Percentiles rank a stretch among this genome's conserved stretches.
phyloP scores from a whole-genome alignment of 306 rosid species.

The Vigna radiata region DNA sequence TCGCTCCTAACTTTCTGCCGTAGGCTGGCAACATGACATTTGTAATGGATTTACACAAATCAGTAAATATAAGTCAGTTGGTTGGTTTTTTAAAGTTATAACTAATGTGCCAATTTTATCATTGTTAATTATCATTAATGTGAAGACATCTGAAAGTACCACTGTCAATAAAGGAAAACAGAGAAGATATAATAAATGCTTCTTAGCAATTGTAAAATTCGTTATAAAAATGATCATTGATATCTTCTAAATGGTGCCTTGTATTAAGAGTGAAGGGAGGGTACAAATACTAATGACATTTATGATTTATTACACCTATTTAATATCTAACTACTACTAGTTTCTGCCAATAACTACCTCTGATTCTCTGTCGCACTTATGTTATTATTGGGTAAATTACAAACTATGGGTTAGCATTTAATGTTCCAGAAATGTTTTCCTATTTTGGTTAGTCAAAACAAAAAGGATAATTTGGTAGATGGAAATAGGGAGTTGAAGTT shows the following conservation, averaged over 20 bases:
- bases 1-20: background rate
- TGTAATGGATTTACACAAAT: too few species aligned
- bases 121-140: too few species aligned
- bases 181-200: too few species aligned
- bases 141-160: too few species aligned
- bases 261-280: too few species aligned
- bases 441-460: background rate
- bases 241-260: too few species aligned
- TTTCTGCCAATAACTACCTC: background rate
- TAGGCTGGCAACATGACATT: background rate
- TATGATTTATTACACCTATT: background rate
- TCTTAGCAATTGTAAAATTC: too few species aligned
- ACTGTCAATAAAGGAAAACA: too few species aligned
- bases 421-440: background rate
- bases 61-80: too few species aligned
- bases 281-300: background rate
- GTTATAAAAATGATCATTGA: too few species aligned
- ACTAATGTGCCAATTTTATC: too few species aligned
- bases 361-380: background rate
- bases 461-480: background rate
- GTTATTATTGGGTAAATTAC: background rate
- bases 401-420: slow-evolving; percentile 1
- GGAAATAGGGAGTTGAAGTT: slow-evolving; percentile 8
- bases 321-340: background rate
- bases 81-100: too few species aligned